These are phyloP conservation scores for Sporothrix curviconia DNA, from an alignment of 2,329 filamentous ascomycete species.

Conservation along the genomic window DNA sequence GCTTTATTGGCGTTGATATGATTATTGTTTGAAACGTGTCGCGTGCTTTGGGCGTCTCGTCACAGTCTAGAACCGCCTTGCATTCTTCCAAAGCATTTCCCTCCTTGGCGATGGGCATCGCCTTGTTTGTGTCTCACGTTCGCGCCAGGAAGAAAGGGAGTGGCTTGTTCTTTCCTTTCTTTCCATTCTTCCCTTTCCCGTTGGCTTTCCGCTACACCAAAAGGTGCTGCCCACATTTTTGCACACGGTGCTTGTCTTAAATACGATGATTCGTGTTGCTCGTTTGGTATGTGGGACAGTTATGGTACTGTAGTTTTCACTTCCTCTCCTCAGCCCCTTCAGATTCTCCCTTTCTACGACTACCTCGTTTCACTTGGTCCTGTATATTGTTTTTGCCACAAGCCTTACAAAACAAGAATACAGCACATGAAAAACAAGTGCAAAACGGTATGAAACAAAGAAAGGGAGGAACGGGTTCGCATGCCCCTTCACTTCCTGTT, in stretches of 20 bases:
- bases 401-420: background rate
- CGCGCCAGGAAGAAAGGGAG: background rate
- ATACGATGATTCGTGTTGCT: no score
- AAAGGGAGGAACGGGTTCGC: background rate
- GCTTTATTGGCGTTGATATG: no score
- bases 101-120: no score
- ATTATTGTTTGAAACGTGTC: background rate
- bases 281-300: slow-evolving; percentile 5
- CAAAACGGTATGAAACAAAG: background rate
- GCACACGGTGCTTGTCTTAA: no score
- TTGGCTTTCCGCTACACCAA: background rate
- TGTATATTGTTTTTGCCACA: no score
- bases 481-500: no score
- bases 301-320: no score
- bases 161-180: background rate
- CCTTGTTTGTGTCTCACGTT: background rate
- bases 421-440: background rate
- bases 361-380: background rate
- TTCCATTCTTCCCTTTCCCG: background rate
- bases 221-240: background rate
- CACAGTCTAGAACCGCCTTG: background rate
- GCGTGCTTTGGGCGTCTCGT: background rate
- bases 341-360: background rate
- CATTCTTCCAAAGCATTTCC: no score
- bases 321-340: background rate